Base-by-base conservation (phyloP, 164 flowering plant species). In the Stephania cephalantha region DNA sequence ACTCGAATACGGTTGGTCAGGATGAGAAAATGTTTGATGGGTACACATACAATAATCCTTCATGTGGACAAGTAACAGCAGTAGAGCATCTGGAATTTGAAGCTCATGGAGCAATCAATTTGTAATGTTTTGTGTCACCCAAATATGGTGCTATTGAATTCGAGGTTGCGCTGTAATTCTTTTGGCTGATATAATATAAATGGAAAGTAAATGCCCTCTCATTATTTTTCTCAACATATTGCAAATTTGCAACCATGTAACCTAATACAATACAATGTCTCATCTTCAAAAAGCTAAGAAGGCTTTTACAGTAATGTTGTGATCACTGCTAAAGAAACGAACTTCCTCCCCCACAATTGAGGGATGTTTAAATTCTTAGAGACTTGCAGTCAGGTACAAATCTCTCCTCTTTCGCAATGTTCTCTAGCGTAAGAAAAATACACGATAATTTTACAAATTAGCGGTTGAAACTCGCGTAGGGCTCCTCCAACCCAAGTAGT, bases 51-150 rank as follows among this genome's bases (percentile, higher is more conserved):
- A 82, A 35, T 35, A 35, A 81, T 77, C 55, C 81, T 0, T 70
- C 85, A 63, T 81, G 77, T 58, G 85, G 77, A n/a, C 89, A 79
- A 73, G 61, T 78, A 22, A 78, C 71, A 48, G 90, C 82, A 20
- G 92, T 83, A 25, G 92, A 90, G 15, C 87, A 71, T 80, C 15
- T 80, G 13, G 94, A 89, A 76, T 88, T 87, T 80, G 85, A 88
- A 18, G 44, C 91, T 68, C 87, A 85, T 15, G 84, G 93, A 66
- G 83, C 84, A 1, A 81, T 84, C 81, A 90, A 87, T 83, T 69
- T 80, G 77, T 71, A 69, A 75, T 76, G 77, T 75, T 67, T 76
- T 71, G 42, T 25, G 70, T 70, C 80, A 69, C 69, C 70, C 31
- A 45, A 64, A 78, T 73, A 68, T 69, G 72, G 58, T 78, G 74